Evolutionary conservation across 495 filamentous ascomycete species (phyloP).

Genomic region (Filosporella fistucella): DNA sequence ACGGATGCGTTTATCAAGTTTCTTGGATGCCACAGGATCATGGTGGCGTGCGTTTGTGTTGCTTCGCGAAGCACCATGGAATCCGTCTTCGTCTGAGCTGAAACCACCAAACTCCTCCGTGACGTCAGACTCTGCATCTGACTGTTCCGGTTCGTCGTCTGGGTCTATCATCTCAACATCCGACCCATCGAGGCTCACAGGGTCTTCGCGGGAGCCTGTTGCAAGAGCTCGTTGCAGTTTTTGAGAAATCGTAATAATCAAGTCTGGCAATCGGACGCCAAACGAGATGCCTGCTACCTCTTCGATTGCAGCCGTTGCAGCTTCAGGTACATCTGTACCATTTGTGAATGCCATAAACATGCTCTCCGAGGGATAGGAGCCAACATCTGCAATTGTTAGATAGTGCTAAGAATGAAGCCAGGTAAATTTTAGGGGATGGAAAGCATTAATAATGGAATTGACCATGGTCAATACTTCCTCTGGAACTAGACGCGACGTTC

Average conservation of each 20-base stretch:
- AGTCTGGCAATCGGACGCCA: conserved; percentile 11
- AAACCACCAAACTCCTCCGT: conserved; percentile 25
- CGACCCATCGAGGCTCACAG: conserved; percentile 26
- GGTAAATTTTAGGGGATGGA: not conserved
- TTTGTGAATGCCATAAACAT: conserved; percentile 32
- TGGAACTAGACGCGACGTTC: too few species aligned
- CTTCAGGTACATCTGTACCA: conserved; percentile 26
- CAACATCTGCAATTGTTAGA: conserved; percentile 29
- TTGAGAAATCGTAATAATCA: conserved; percentile 18
- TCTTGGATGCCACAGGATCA: not conserved
- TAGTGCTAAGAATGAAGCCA: conserved; percentile 10
- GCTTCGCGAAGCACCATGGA: not conserved
- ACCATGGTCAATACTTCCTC: too few species aligned
- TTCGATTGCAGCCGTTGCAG: conserved; percentile 22
- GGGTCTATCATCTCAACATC: conserved; percentile 26
- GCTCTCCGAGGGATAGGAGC: conserved; percentile 27
- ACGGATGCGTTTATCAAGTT: conserved; percentile 39
- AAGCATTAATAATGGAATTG: too few species aligned
- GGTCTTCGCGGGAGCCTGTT: conserved; percentile 29
- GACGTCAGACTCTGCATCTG: conserved; percentile 19
- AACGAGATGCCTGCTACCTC: conserved; percentile 14
- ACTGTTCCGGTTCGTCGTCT: conserved; percentile 26
- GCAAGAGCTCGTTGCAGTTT: conserved; percentile 24
- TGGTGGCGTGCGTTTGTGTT: conserved; percentile 1
- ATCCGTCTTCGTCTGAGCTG: conserved; percentile 20